Evolutionary conservation across 805 yeast genomes (phyloP).

Genomic region (Saccharomycopsis microspora): DNA sequence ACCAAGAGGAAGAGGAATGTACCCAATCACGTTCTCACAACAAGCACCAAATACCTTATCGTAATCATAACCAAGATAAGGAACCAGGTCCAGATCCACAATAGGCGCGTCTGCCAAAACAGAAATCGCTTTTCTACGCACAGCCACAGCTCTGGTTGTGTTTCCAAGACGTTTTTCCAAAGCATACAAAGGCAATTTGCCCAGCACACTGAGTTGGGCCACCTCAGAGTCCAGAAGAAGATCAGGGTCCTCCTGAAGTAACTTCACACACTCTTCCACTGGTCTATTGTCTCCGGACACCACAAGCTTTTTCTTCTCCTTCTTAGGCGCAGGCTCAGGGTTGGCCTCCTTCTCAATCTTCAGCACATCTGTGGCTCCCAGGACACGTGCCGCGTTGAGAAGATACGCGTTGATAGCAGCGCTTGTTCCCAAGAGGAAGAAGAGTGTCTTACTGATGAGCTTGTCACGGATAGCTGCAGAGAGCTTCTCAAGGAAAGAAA

Average conservation of each 20-base stretch:
- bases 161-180: conserved; percentile 86
- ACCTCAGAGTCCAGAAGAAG: conserved; percentile 65
- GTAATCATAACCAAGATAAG: conserved; percentile 77
- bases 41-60: conserved; percentile 97
- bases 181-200: conserved; percentile 85
- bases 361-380: conserved; percentile 31
- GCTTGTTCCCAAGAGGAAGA: conserved; percentile 63
- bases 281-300: conserved; percentile 22
- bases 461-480: conserved; percentile 70
- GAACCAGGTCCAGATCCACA: conserved; percentile 59
- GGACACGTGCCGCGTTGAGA: conserved; percentile 73
- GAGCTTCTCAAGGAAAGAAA: conserved; percentile 39
- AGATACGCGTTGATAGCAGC: conserved; percentile 75
- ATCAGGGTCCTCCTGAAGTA: conserved; percentile 52
- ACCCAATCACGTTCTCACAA: conserved; percentile 97
- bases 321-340: background rate
- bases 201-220: conserved; percentile 53
- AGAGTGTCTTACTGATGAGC: conserved; percentile 63
- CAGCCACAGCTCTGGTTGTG: conserved; percentile 82
- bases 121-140: conserved; percentile 90
- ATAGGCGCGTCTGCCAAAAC: conserved; percentile 73
- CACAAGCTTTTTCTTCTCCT: background rate
- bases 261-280: conserved; percentile 49
- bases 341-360: conserved; percentile 1
- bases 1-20: conserved; percentile 93